Percentiles rank a stretch among this genome's conserved stretches.
Evolutionary conservation across 2,329 filamentous ascomycete genomes (phyloP).

Genomic region (Raffaelea ambrosiae): DNA sequence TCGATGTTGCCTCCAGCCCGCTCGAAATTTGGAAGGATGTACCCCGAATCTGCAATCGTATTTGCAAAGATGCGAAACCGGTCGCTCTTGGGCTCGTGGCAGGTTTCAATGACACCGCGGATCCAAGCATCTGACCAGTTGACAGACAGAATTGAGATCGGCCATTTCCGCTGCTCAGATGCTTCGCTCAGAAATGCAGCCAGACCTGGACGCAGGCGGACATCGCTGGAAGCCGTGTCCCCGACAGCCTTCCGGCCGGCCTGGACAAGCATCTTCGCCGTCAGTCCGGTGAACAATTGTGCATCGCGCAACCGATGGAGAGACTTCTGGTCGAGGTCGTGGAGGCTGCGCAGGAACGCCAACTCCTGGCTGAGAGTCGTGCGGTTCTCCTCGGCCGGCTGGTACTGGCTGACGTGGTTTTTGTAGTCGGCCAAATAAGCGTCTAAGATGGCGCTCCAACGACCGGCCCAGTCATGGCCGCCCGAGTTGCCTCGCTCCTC

Average conservation of each 20-base stretch:
- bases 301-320: constrained; percentile 32
- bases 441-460: constrained; percentile 37
- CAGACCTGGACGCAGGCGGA: constrained; percentile 9
- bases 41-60: constrained; percentile 27
- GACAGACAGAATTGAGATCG: constrained; percentile 37
- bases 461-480: constrained; percentile 23
- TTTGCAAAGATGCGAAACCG: constrained; percentile 34
- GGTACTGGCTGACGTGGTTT: constrained; percentile 18
- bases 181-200: constrained; percentile 15
- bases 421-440: constrained; percentile 37
- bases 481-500: constrained; percentile 1
- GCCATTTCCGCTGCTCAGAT: constrained; percentile 23
- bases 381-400: constrained; percentile 23
- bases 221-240: background rate
- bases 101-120: constrained; percentile 20
- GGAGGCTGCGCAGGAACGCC: constrained; percentile 33
- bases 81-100: background rate
- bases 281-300: constrained; percentile 35
- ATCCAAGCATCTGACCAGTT: constrained; percentile 24
- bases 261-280: constrained; percentile 20
- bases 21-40: constrained; percentile 29
- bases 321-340: constrained; percentile 36
- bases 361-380: constrained; percentile 29
- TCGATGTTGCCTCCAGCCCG: constrained; percentile 11
- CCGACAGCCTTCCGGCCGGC: constrained; percentile 29